Evolutionary conservation across 768 basidiomycete species (phyloP), one percentile per base, ranked within the genome.

Genomic region (Cyathus striatus): DNA sequence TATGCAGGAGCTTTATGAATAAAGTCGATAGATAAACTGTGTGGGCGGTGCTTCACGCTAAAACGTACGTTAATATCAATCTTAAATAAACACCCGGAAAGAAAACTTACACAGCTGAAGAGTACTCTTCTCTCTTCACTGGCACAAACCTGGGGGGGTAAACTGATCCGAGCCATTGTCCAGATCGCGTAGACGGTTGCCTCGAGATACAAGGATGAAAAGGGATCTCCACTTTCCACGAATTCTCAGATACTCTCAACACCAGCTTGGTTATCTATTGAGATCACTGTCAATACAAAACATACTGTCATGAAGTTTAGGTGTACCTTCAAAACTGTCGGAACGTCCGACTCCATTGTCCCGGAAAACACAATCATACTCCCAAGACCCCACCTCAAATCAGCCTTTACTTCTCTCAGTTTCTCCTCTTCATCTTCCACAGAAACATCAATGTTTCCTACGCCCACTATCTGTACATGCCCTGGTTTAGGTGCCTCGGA

Each of bases 1-100:
- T 84, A 88, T 1, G 90, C 90, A 0, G 87, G 86, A 1, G 73
- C 59, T 0, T 74, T 63, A 44, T 91, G 83, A 1, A 68, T 59
- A 35, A 93, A 56, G 0, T 68, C 63, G 16, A 89, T 63, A 3
- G 61, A 51, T 3, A 95, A 52, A 0, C 61, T 59, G 47, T 89
- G 88, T 0, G 81, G 72, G 17, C 76, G 76, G 48, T 83, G 73
- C 38, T 74, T 78, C 32, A 88, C 74, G 17, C 84, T 88, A 26
- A 5, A 27, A n/a, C n/a, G n/a, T n/a, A n/a, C n/a, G n/a, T n/a
- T n/a, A n/a, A n/a, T n/a, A n/a, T n/a, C n/a, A n/a, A n/a, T n/a
- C n/a, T n/a, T n/a, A n/a, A n/a, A n/a, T 52, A 30, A 26, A 43
- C 26, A 24, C 43, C 37, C 44, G 21, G 18, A 21, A 22, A 40